Evolutionary conservation across 1,284 basidiomycete genomes (phyloP).

Genomic region (Fistulinella staudtii): DNA sequence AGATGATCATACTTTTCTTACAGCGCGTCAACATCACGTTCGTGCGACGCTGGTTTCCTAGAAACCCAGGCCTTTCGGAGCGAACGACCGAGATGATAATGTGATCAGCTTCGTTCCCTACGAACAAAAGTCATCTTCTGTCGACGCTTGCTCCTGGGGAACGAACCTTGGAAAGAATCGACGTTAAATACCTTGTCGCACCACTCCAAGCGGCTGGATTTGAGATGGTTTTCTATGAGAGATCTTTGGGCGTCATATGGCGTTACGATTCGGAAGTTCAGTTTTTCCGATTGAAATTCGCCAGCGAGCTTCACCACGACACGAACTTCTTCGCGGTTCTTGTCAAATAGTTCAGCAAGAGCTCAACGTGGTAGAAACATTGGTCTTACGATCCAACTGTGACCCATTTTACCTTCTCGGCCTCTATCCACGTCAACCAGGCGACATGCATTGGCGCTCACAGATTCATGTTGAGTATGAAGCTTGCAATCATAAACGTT

Average conservation of each 20-base stretch:
- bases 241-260: conserved; percentile 62
- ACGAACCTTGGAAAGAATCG: conserved; percentile 59
- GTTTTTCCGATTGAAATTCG: conserved; percentile 2
- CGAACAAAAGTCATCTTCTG: conserved; percentile 12
- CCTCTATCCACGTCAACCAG: conserved; percentile 31
- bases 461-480: conserved; percentile 15
- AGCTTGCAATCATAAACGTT: conserved; percentile 38
- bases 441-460: conserved; percentile 12
- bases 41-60: conserved; percentile 45
- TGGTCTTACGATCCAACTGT: conserved; percentile 28
- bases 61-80: conserved; percentile 44
- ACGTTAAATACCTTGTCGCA: conserved; percentile 59
- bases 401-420: conserved; percentile 17
- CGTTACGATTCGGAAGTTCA: conserved; percentile 28
- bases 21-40: conserved; percentile 71
- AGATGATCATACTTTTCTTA: conserved; percentile 53
- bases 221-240: conserved; percentile 47
- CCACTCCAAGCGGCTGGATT: conserved; percentile 42
- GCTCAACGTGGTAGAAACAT: neutral
- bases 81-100: conserved; percentile 63
- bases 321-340: conserved; percentile 27
- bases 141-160: conserved; percentile 19
- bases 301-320: conserved; percentile 22
- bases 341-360: neutral
- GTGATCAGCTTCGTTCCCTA: conserved; percentile 41